Conservation (phyloP, 2,329 filamentous ascomycete species). For the Magnaporthiopsis poae region DNA sequence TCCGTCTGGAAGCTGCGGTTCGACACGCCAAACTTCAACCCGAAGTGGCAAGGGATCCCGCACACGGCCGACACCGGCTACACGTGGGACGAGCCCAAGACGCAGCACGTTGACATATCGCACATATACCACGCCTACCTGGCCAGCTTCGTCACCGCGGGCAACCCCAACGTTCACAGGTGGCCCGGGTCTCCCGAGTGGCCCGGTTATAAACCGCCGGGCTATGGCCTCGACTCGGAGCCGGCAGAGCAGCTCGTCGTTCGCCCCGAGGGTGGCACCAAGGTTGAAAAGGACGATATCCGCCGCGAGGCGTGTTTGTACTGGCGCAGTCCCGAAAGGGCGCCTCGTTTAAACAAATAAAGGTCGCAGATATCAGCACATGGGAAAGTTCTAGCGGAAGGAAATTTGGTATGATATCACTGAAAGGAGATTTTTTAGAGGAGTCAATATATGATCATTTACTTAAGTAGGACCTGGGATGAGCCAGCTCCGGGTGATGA, state of each 20-base stretch:
- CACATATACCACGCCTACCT: slow-evolving; percentile 51
- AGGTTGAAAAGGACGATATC: slow-evolving; percentile 5
- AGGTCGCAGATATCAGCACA: too few relatives aligned
- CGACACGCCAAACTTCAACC: slow-evolving; percentile 1
- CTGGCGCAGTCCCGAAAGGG: slow-evolving; percentile 6
- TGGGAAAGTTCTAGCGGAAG: too few relatives aligned
- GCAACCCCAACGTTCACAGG: slow-evolving; percentile 53
- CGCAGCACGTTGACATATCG: background rate
- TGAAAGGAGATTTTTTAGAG: too few relatives aligned
- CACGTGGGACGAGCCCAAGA: slow-evolving; percentile 5
- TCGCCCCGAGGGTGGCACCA: background rate
- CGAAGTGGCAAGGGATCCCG: slow-evolving; percentile 1
- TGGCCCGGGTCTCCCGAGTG: slow-evolving; percentile 37
- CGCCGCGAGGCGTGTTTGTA: slow-evolving; percentile 4
- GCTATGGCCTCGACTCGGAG: slow-evolving; percentile 2
- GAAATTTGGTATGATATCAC: too few relatives aligned
- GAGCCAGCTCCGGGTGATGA: too few relatives aligned
- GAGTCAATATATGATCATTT: too few relatives aligned
- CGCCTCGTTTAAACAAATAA: slow-evolving; percentile 4
- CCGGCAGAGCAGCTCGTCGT: slow-evolving; percentile 4
- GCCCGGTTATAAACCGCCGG: slow-evolving; percentile 17
- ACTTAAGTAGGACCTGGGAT: too few relatives aligned
- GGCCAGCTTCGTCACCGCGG: slow-evolving; percentile 59
- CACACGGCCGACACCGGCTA: slow-evolving; percentile 2
- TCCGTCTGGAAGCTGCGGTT: slow-evolving; percentile 4